phyloP scores from a whole-genome alignment of 108 stramenopile genomes.

The Asterionellopsis glacialis region DNA sequence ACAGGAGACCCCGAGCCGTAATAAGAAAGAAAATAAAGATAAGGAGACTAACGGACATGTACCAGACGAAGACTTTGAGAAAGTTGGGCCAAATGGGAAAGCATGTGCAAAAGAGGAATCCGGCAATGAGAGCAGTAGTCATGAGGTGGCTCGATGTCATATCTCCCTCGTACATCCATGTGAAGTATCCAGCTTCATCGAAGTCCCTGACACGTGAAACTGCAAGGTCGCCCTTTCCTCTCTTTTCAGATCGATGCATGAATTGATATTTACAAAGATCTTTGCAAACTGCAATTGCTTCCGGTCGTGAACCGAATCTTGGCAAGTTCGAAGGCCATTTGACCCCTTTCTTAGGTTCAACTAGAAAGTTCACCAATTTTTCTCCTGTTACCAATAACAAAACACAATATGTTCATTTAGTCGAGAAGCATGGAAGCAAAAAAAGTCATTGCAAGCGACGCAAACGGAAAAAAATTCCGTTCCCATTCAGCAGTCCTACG shows the following conservation, averaged over 20 bases:
- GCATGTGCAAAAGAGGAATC: slow-evolving; percentile 93
- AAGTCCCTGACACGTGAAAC: slow-evolving; percentile 82
- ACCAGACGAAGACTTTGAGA: slow-evolving; percentile 96
- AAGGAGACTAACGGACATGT: slow-evolving; percentile 92
- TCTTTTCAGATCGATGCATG: slow-evolving; percentile 92
- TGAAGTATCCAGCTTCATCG: slow-evolving; percentile 92
- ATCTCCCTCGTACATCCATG: slow-evolving; percentile 96
- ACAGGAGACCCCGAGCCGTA: slow-evolving; percentile 80
- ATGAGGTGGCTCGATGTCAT: slow-evolving; percentile 91
- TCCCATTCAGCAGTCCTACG: not conserved
- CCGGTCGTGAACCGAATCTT: slow-evolving; percentile 73
- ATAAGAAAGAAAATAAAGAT: slow-evolving; percentile 92
- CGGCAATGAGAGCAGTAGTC: slow-evolving; percentile 88
- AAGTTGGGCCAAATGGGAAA: slow-evolving; percentile 98
- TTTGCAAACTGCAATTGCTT: slow-evolving; percentile 82
- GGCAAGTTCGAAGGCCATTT: slow-evolving; percentile 88
- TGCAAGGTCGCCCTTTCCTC: slow-evolving; percentile 85
- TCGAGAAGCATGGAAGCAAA: not conserved
- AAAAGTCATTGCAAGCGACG: not conserved
- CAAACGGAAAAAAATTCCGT: not conserved
- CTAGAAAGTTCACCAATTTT: slow-evolving; percentile 90
- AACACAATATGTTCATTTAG: too few species aligned
- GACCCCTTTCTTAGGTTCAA: slow-evolving; percentile 88
- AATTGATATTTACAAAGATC: slow-evolving; percentile 79
- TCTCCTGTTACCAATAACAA: slow-evolving; percentile 54